Evolutionary conservation across 257 asterid species (phyloP).

Genomic region (Verbena officinalis): DNA sequence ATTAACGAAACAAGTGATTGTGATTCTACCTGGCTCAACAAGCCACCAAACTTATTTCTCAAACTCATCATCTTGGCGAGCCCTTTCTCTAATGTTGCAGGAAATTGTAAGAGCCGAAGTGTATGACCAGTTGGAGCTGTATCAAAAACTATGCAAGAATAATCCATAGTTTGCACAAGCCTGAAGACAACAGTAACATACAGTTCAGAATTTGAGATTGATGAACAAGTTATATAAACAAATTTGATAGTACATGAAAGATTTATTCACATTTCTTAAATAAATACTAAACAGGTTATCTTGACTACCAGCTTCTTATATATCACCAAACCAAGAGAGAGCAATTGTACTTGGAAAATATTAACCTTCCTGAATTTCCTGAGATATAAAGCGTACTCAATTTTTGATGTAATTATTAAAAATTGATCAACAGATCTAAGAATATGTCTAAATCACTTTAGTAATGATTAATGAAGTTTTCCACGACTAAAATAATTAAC

Average conservation of each 20-base stretch:
- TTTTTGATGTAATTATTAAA: background rate
- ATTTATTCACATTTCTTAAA: background rate
- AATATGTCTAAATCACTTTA: constrained; percentile 4
- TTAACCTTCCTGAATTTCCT: constrained; percentile 1
- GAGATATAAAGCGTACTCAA: background rate
- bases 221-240: constrained; percentile 7
- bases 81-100: constrained; percentile 92
- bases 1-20: no score
- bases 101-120: constrained; percentile 94
- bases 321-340: background rate
- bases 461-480: background rate
- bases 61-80: constrained; percentile 86
- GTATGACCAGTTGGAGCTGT: constrained; percentile 99
- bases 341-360: background rate
- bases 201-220: constrained; percentile 24
- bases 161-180: constrained; percentile 97
- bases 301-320: background rate
- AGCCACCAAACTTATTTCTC: constrained; percentile 91
- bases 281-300: background rate
- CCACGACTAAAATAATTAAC: background rate
- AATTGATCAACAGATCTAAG: background rate
- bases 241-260: background rate
- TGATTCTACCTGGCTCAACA: constrained; percentile 73
- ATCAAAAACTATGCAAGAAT: constrained; percentile 94
- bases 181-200: constrained; percentile 44